phyloP scores from a whole-genome alignment of 148 eudicot species.

The Diospyros kaki region DNA sequence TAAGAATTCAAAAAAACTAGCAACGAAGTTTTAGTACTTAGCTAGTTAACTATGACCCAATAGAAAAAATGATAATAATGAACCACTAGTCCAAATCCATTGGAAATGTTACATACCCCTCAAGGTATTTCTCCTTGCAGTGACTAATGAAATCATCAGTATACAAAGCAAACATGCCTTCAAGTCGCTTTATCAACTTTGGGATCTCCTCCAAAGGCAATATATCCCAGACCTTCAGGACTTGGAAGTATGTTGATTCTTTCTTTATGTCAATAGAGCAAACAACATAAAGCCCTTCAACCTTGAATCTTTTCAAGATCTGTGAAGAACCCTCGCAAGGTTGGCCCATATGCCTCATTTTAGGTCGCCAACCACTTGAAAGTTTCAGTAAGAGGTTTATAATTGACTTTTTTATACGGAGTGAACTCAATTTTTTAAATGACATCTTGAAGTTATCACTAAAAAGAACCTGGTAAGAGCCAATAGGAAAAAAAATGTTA shows the following conservation, averaged over 20 bases:
- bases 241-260: slow-evolving; percentile 27
- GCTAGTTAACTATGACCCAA: not conserved
- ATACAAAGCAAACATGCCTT: slow-evolving; percentile 17
- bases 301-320: slow-evolving; percentile 35
- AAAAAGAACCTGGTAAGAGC: slow-evolving; percentile 37
- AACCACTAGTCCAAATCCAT: too few relatives aligned
- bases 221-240: slow-evolving; percentile 3
- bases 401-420: too few relatives aligned
- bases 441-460: slow-evolving; percentile 55
- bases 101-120: too few relatives aligned
- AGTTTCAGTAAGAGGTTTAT: not conserved
- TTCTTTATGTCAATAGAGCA: too few relatives aligned
- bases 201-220: slow-evolving; percentile 40
- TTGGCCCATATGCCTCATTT: not conserved
- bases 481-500: not conserved
- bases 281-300: slow-evolving; percentile 1
- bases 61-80: too few relatives aligned
- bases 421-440: slow-evolving; percentile 22
- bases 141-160: slow-evolving; percentile 31
- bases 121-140: slow-evolving; percentile 35
- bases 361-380: slow-evolving; percentile 63
- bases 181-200: slow-evolving; percentile 34
- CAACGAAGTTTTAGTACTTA: not conserved
- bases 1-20: too few relatives aligned
- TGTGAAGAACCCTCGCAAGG: too few relatives aligned